Conservation (phyloP, 116 monocot genomes). For the Papilionanthe hybrid region DNA sequence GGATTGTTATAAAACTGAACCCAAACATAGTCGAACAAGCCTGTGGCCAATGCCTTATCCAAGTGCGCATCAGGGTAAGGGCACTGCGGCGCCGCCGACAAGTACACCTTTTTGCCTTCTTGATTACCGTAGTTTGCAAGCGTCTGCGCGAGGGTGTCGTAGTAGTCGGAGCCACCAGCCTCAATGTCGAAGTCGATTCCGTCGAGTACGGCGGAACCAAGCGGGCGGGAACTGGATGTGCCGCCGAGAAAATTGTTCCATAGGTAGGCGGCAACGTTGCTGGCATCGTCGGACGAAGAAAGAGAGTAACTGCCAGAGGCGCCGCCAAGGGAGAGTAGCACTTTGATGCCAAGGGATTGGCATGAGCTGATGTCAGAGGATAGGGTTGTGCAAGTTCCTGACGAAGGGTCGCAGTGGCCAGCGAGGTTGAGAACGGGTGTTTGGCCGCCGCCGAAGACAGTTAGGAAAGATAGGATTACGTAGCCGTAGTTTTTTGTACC, state of each 20-base stretch:
- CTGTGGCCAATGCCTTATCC: neutral
- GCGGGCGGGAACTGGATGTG: conserved; percentile 5
- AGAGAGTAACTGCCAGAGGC: conserved; percentile 4
- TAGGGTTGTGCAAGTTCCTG: conserved; percentile 1
- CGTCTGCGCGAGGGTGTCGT: neutral
- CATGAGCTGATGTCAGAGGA: conserved; percentile 4
- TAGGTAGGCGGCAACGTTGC: neutral
- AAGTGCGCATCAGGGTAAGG: conserved; percentile 8
- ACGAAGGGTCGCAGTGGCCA: conserved; percentile 51
- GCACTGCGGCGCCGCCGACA: conserved; percentile 13
- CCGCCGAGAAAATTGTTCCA: conserved; percentile 19
- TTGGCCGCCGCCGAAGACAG: conserved; percentile 49
- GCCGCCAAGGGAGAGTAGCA: conserved; percentile 18
- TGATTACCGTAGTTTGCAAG: neutral
- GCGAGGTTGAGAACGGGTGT: conserved; percentile 59
- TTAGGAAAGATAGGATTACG: conserved; percentile 55
- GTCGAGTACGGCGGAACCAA: conserved; percentile 14
- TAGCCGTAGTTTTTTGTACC: conserved; percentile 40
- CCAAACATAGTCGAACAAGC: conserved; percentile 20
- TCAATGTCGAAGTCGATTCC: conserved; percentile 16
- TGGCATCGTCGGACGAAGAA: neutral
- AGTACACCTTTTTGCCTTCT: conserved; percentile 1
- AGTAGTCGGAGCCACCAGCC: conserved; percentile 1
- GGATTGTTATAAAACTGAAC: conserved; percentile 37
- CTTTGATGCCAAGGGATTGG: conserved; percentile 11